These are phyloP conservation scores for Cladobotryum mycophilum DNA, from an alignment of 2,329 filamentous ascomycete species.

Conservation along the genomic window DNA sequence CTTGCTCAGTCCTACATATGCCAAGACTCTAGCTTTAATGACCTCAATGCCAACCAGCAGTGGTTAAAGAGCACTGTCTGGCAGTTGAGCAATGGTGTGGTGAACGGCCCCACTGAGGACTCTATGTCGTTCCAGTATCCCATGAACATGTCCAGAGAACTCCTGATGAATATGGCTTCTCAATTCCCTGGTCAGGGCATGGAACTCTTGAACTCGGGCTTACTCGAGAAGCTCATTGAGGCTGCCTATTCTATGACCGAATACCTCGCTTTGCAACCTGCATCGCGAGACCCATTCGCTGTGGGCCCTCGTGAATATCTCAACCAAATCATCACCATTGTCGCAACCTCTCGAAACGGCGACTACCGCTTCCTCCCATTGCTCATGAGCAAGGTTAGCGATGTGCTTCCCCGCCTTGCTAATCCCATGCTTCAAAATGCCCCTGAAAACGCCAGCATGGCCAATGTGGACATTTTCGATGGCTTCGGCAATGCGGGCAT, in stretches of 20 bases:
- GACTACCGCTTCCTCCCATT: conserved; percentile 72
- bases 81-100: conserved; percentile 54
- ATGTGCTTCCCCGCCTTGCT: conserved; percentile 58
- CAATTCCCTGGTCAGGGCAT: conserved; percentile 67
- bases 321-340: conserved; percentile 59
- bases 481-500: conserved; percentile 59
- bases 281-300: conserved; percentile 55
- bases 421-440: conserved; percentile 55
- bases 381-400: conserved; percentile 67
- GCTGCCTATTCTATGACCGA: conserved; percentile 68
- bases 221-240: conserved; percentile 77
- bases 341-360: conserved; percentile 66
- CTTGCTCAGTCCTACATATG: conserved; percentile 47
- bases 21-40: conserved; percentile 47
- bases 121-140: conserved; percentile 58
- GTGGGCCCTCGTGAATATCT: conserved; percentile 68
- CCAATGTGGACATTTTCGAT: conserved; percentile 58
- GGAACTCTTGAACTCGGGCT: conserved; percentile 66
- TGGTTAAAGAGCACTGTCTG: conserved; percentile 60
- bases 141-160: conserved; percentile 54
- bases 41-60: conserved; percentile 53
- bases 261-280: conserved; percentile 60
- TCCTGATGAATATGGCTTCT: conserved; percentile 59
- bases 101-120: conserved; percentile 39
- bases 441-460: conserved; percentile 48